Base-by-base conservation (phyloP, 225 moss, liverwort and hornwort genomes). In the Ulota crispa region DNA sequence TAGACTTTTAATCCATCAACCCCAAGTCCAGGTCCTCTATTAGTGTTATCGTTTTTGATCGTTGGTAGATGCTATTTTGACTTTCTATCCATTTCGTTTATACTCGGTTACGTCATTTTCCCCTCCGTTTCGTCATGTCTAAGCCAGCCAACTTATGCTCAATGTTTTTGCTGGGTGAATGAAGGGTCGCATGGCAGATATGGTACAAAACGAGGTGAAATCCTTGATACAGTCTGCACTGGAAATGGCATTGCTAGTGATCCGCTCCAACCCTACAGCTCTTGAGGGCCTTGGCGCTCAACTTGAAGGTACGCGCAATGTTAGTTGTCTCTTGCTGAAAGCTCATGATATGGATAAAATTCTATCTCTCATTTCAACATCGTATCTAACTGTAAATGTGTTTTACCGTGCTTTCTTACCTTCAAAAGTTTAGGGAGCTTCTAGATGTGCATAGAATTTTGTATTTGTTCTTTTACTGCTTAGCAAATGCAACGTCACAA, bases 151-250 rank as follows among this genome's bases (percentile, higher is more conserved):
- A 78, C 74, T 85, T 61, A 66, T 72, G 66, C 72, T 76, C 68
- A n/a, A 36, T 73, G 73, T 47, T 75, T 61, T 69, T 88, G 56
- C 64, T 88, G 72, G 72, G 68, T 83, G 83, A 85, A 83, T 89
- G 83, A 85, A 97, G 96, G 96, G 96, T 68, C 97, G 91, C 69
- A 91, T 97, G 90, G 93, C 93, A 66, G 92, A 97, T 88, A 72
- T 97, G 85, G 93, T 97, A 37, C 97, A 97, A 88, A 90, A 83
- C 50, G 97, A 97, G 84, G 97, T 97, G 84, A 95, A 87, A 83
- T 83, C 89, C 64, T 86, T 97, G 26, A 75, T 97, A 60, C 93
- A 93, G 59, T 92, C 93, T 73, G 95, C 97, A 50, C 82, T 97
- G 91, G 91, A 88, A 42, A 86, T 91, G 84, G 92, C 97, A 77